A percentile compares a stretch with the other conserved stretches of the same genome.
Conservation (phyloP, 495 filamentous ascomycete species). For the Pyrenula aspistea region DNA sequence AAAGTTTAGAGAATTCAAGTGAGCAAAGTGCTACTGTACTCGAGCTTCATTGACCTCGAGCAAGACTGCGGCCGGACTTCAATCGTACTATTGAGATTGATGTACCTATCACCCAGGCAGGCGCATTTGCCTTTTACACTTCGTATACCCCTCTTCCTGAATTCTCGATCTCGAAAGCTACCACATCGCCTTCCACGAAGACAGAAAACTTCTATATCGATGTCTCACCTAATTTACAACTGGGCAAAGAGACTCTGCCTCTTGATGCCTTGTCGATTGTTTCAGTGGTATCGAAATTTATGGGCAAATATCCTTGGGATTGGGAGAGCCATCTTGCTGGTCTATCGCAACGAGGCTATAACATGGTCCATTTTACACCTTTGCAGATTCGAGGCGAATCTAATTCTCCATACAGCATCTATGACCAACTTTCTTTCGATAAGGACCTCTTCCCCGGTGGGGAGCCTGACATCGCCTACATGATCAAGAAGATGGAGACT, state of each 20-base stretch:
- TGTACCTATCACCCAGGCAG: slow-evolving; percentile 69
- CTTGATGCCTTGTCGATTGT: slow-evolving; percentile 81
- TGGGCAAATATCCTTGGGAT: slow-evolving; percentile 78
- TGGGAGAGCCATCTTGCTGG: slow-evolving; percentile 85
- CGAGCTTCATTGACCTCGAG: slow-evolving; percentile 8
- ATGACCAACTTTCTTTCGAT: slow-evolving; percentile 84
- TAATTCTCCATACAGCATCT: slow-evolving; percentile 95
- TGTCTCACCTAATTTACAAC: slow-evolving; percentile 69
- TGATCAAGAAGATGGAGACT: slow-evolving; percentile 73
- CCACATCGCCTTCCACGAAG: slow-evolving; percentile 32
- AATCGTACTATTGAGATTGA: slow-evolving; percentile 83
- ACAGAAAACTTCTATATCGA: slow-evolving; percentile 83
- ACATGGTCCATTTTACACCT: slow-evolving; percentile 98
- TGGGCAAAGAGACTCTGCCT: slow-evolving; percentile 58
- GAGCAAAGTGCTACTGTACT: slow-evolving; percentile 18
- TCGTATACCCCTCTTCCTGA: slow-evolving; percentile 80
- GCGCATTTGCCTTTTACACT: slow-evolving; percentile 91
- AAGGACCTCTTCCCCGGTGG: slow-evolving; percentile 71
- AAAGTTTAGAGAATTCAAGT: slow-evolving; percentile 80
- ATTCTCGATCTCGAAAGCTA: slow-evolving; percentile 46
- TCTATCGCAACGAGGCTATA: slow-evolving; percentile 82
- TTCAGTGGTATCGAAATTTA: slow-evolving; percentile 95
- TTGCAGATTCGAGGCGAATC: slow-evolving; percentile 78
- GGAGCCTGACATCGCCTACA: slow-evolving; percentile 64
- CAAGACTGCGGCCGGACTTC: slow-evolving; percentile 81